Evolutionary conservation across 2,329 filamentous ascomycete species (phyloP).

Genomic region (Keithomyces neogunnii): DNA sequence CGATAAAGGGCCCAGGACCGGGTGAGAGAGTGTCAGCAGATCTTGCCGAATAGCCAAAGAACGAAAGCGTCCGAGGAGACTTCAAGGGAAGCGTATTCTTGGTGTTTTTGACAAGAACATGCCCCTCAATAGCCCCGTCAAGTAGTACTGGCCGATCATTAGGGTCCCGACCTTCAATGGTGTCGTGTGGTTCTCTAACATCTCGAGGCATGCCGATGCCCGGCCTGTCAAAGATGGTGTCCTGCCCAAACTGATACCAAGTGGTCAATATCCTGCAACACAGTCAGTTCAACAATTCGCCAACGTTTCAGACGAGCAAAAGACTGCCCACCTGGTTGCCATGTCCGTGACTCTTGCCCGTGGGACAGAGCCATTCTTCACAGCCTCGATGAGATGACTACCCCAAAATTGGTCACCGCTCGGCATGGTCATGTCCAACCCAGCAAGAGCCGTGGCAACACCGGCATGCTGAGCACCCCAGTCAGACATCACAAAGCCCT

Average conservation of each 20-base stretch:
- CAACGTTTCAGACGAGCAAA: background rate
- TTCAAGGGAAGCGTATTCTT: constrained; percentile 46
- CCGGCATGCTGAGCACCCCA: constrained; percentile 61
- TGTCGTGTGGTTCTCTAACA: constrained; percentile 38
- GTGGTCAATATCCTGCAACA: constrained; percentile 35
- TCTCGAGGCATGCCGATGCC: constrained; percentile 44
- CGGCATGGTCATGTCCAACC: constrained; percentile 67
- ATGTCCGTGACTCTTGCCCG: constrained; percentile 52
- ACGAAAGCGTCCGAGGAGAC: constrained; percentile 39
- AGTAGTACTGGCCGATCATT: constrained; percentile 31
- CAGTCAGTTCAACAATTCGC: background rate
- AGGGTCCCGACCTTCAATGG: constrained; percentile 45
- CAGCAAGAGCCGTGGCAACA: constrained; percentile 52
- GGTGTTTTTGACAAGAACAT: constrained; percentile 55
- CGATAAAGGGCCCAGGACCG: constrained; percentile 23
- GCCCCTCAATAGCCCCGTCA: constrained; percentile 52
- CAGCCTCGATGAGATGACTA: constrained; percentile 47
- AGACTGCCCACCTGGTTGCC: constrained; percentile 32
- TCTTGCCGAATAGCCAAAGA: constrained; percentile 52
- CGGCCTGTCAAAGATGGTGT: constrained; percentile 34
- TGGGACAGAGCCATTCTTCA: constrained; percentile 51
- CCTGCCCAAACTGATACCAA: constrained; percentile 49
- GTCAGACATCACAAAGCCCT: constrained; percentile 60
- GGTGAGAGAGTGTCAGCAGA: constrained; percentile 35
- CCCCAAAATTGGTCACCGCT: constrained; percentile 31